Base-by-base conservation (phyloP, 108 stramenopile species). In the Nitzschia sp. region DNA sequence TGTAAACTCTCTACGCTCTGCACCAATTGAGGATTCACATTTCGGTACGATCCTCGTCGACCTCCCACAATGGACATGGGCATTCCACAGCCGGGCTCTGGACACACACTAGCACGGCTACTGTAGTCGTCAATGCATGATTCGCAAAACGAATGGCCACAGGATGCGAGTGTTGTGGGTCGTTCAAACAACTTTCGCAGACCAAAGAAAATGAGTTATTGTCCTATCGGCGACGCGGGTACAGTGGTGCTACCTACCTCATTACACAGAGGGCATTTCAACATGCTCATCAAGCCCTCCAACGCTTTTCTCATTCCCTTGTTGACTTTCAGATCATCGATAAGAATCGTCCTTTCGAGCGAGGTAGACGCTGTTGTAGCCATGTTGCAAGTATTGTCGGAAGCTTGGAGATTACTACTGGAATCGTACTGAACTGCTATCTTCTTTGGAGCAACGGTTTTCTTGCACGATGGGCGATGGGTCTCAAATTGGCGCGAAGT, bases 1-100 rank as follows among this genome's bases (percentile, higher is more conserved):
- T 57, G 25, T 6, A 78, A 14, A 22, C 72, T 72, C 50, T 67
- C 64, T 10, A 78, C 67, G 12, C 63, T 61, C 42, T 73, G 72
- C 37, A 58, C 57, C 38, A 79, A 53, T 62, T 79, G 78, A 41
- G 72, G 78, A 65, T 79, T 79, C 41, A 59, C 10, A 41, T 73
- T 73, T 5, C 67, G 72, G 39, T 43, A 79, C 0, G 71, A 72
- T 12, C 76, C 76, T 10, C 63, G 55, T 0, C 58, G 52, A n/a
- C 71, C 54, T 51, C 77, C 77, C 15, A 65, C 57, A 57, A 72
- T 55, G 17, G 77, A 71, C 53, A 78, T 62, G 2, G 77, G 77
- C 71, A 78, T 72, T 3, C 56, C 42, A 64, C 77, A 78, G 19
- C 71, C 69, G 58, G 50, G 26, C 44, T 44, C 57, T 8, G 77